phyloP scores from a whole-genome alignment of 1,284 basidiomycete species.

The Peniophora sp. region DNA sequence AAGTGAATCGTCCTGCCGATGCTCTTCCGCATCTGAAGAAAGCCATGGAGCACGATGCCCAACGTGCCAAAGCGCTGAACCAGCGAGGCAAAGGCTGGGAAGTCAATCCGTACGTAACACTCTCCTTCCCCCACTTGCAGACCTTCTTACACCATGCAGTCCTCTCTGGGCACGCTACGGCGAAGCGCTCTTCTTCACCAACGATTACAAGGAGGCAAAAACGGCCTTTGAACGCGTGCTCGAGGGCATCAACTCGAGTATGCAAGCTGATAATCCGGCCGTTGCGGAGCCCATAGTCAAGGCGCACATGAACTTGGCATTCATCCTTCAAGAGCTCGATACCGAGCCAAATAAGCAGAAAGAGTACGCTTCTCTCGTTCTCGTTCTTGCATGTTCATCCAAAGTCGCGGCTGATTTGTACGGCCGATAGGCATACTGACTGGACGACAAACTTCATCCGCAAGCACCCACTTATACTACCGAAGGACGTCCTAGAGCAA shows the following conservation, averaged over 20 bases:
- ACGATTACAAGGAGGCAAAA: conserved; percentile 6
- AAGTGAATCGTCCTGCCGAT: conserved; percentile 9
- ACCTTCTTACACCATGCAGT: not conserved
- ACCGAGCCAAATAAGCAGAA: conserved; percentile 6
- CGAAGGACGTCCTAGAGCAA: conserved; percentile 4
- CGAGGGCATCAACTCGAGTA: conserved; percentile 1
- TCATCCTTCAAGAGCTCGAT: conserved; percentile 5
- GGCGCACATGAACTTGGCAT: conserved; percentile 4
- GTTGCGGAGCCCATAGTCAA: conserved; percentile 2
- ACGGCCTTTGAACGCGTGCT: conserved; percentile 5
- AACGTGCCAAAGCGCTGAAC: not conserved
- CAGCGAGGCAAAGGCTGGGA: not conserved
- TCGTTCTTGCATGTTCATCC: not conserved
- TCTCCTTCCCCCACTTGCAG: not conserved
- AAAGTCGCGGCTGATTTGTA: too few species aligned
- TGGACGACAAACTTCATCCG: conserved; percentile 12
- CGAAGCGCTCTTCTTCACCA: conserved; percentile 7
- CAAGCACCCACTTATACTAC: conserved; percentile 12
- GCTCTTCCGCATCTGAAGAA: conserved; percentile 7
- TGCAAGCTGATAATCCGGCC: too few species aligned
- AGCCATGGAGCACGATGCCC: not conserved
- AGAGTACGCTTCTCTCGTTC: conserved; percentile 5
- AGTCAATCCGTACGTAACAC: conserved; percentile 5
- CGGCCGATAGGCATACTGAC: conserved; percentile 6
- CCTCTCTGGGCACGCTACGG: conserved; percentile 2